Conservation (phyloP, 1,139 yeast species). For the Ashbya aceris region DNA sequence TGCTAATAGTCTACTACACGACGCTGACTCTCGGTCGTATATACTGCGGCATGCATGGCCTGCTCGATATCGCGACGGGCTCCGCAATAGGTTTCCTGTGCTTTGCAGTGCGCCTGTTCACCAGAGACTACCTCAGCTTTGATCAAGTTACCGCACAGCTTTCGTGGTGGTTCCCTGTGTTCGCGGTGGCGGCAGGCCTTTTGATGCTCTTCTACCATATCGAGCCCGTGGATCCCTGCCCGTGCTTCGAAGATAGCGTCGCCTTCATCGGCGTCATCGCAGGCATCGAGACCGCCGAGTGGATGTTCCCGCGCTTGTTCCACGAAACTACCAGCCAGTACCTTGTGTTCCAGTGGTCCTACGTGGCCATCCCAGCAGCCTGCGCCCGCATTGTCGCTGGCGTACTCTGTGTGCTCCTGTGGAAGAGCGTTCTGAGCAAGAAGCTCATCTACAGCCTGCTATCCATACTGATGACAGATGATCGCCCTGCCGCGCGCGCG, state of each 20-base stretch:
- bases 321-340: slow-evolving; percentile 1
- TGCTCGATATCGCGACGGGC: slow-evolving; percentile 66
- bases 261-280: slow-evolving; percentile 85
- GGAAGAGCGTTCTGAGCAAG: slow-evolving; percentile 25
- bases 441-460: slow-evolving; percentile 16
- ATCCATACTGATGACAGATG: slow-evolving; percentile 16
- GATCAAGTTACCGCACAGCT: slow-evolving; percentile 21
- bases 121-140: slow-evolving; percentile 17
- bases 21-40: slow-evolving; percentile 73
- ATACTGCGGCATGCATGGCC: slow-evolving; percentile 98
- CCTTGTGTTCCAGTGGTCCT: slow-evolving; percentile 25
- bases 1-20: slow-evolving; percentile 42
- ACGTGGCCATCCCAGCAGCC: slow-evolving; percentile 6
- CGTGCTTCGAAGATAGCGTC: slow-evolving; percentile 92
- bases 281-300: slow-evolving; percentile 40
- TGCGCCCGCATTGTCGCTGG: slow-evolving; percentile 21
- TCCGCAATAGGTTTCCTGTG: slow-evolving; percentile 48
- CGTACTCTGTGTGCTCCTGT: slow-evolving; percentile 17
- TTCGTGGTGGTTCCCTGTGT: slow-evolving; percentile 32
- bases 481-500: slow-evolving; percentile 10
- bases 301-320: slow-evolving; percentile 13
- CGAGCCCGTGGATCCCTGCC: slow-evolving; percentile 87
- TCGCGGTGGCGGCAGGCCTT: slow-evolving; percentile 37
- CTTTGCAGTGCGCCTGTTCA: slow-evolving; percentile 34
- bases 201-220: slow-evolving; percentile 60